A percentile compares a stretch with the other conserved stretches of the same genome.
These are phyloP conservation scores for Annulohypoxylon moriforme DNA, from an alignment of 495 filamentous ascomycete genomes.

Conservation along the genomic window DNA sequence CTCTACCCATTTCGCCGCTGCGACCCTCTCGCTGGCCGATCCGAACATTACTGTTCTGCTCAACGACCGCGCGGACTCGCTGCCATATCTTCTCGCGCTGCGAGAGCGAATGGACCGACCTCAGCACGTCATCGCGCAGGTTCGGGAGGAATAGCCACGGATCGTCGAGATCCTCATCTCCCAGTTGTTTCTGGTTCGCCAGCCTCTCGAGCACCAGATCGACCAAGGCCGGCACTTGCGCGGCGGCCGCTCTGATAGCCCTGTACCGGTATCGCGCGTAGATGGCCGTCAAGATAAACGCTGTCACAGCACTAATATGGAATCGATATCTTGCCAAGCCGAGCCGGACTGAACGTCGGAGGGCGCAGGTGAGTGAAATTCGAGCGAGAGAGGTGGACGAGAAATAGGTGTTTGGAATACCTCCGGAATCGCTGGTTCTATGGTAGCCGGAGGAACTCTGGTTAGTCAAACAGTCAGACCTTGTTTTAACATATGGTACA, in stretches of 20 bases:
- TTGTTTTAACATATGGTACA: slow-evolving; percentile 47
- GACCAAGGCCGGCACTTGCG: slow-evolving; percentile 81
- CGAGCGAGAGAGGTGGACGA: slow-evolving; percentile 84
- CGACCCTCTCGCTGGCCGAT: slow-evolving; percentile 83
- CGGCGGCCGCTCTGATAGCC: slow-evolving; percentile 69
- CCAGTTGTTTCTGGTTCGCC: slow-evolving; percentile 80
- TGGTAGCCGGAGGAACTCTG: slow-evolving; percentile 74
- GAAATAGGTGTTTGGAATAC: slow-evolving; percentile 65
- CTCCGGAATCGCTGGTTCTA: slow-evolving; percentile 76
- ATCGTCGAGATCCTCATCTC: slow-evolving; percentile 75
- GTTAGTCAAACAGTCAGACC: slow-evolving; percentile 72
- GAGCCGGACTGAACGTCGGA: slow-evolving; percentile 89
- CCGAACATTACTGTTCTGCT: slow-evolving; percentile 92
- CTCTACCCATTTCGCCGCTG: slow-evolving; percentile 85
- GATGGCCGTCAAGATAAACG: slow-evolving; percentile 59
- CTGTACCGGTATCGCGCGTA: slow-evolving; percentile 69
- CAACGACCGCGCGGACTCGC: slow-evolving; percentile 82
- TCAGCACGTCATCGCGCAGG: slow-evolving; percentile 88
- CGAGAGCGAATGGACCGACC: slow-evolving; percentile 79
- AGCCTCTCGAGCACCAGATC: slow-evolving; percentile 84
- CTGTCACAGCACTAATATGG: slow-evolving; percentile 79
- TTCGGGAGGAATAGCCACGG: slow-evolving; percentile 86
- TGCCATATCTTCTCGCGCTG: slow-evolving; percentile 84
- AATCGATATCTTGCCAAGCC: slow-evolving; percentile 95
- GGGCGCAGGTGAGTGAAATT: slow-evolving; percentile 85